These are phyloP conservation scores for Globisporangium cylindrosporum DNA, from an alignment of 352 stramenopile genomes.

Conservation along the genomic window DNA sequence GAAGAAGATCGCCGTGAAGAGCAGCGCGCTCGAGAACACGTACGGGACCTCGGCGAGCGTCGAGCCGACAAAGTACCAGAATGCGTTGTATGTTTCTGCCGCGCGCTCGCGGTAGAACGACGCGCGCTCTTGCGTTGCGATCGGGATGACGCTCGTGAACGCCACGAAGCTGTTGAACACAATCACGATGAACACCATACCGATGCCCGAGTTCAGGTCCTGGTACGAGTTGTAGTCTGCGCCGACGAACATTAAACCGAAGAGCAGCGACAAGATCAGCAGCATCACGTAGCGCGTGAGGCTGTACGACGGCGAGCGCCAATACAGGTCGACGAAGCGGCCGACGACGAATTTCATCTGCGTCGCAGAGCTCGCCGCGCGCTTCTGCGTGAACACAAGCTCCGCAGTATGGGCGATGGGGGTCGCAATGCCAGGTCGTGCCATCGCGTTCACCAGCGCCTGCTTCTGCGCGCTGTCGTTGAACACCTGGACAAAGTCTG, in stretches of 20 bases:
- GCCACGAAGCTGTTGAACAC: slow-evolving; percentile 36
- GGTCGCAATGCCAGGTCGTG: neutral
- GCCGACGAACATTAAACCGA: too few species aligned
- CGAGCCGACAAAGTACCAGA: slow-evolving; percentile 41
- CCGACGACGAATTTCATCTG: slow-evolving; percentile 24
- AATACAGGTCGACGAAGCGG: slow-evolving; percentile 26
- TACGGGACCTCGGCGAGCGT: neutral
- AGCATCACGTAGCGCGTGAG: slow-evolving; percentile 19
- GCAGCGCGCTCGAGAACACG: slow-evolving; percentile 2
- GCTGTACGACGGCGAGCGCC: slow-evolving; percentile 68
- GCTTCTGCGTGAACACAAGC: slow-evolving; percentile 20
- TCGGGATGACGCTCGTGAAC: slow-evolving; percentile 59
- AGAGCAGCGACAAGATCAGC: too few species aligned
- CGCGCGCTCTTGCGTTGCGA: slow-evolving; percentile 74
- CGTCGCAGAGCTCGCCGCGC: slow-evolving; percentile 6
- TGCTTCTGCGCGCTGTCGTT: slow-evolving; percentile 22
- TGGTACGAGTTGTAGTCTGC: too few species aligned
- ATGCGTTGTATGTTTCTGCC: slow-evolving; percentile 71
- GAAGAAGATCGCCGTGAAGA: slow-evolving; percentile 64
- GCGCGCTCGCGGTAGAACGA: slow-evolving; percentile 89
- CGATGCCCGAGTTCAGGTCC: too few species aligned
- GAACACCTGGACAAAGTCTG: slow-evolving; percentile 40
- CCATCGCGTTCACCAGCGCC: neutral
- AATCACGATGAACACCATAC: too few species aligned
- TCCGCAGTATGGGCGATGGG: neutral